Evolutionary conservation across 192 early-diverging fungal genomes (phyloP).

Genomic region (Phycomyces blakesleeanus): DNA sequence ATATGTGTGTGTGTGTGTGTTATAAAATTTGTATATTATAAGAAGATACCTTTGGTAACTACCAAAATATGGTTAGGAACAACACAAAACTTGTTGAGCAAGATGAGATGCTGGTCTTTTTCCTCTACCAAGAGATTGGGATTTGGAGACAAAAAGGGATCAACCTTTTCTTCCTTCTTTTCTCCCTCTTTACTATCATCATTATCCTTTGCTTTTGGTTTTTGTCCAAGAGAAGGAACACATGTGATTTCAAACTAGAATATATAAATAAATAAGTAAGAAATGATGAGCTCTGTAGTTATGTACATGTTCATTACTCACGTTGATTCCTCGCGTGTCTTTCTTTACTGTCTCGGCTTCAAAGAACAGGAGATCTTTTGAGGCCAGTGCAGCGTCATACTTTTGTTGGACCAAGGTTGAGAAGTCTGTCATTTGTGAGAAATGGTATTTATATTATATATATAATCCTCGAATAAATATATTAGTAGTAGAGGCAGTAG

Average conservation of each 20-base stretch:
- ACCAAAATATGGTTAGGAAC: slow-evolving; percentile 51
- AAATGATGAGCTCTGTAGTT: neutral
- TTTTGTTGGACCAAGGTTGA: neutral
- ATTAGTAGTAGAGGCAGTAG: too few relatives aligned
- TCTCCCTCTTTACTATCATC: slow-evolving; percentile 5
- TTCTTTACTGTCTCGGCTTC: slow-evolving; percentile 1
- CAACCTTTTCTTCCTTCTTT: slow-evolving; percentile 17
- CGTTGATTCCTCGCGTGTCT: slow-evolving; percentile 18
- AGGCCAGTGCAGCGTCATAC: slow-evolving; percentile 1
- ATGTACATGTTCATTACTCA: slow-evolving; percentile 2
- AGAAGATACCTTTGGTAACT: slow-evolving; percentile 51
- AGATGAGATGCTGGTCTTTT: slow-evolving; percentile 33
- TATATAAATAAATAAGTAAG: neutral
- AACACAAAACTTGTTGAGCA: slow-evolving; percentile 58
- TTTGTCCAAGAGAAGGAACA: slow-evolving; percentile 41
- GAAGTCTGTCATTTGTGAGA: neutral
- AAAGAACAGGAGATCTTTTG: neutral
- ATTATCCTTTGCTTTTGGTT: slow-evolving; percentile 31
- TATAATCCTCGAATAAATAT: too few relatives aligned
- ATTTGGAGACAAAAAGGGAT: slow-evolving; percentile 49
- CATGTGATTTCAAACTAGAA: slow-evolving; percentile 44
- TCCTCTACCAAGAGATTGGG: slow-evolving; percentile 47
- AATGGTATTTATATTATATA: too few relatives aligned
- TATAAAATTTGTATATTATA: neutral
- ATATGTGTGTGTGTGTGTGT: neutral